Base-by-base conservation (phyloP, 768 basidiomycete species). In the Lenzites betulinus region DNA sequence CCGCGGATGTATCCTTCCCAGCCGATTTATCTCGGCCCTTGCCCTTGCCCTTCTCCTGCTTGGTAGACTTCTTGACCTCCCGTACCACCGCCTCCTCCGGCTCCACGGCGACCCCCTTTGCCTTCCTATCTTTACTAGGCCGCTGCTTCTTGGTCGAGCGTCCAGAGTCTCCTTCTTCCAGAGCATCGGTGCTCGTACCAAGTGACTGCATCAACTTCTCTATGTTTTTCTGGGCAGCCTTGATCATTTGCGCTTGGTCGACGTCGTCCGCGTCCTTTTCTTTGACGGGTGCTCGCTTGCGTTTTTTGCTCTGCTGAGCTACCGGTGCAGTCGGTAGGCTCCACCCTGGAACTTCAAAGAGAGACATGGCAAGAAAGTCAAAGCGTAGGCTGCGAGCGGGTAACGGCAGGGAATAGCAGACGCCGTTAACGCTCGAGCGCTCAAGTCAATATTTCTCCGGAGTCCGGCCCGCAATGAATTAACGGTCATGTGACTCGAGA, bases 281-380 rank as follows among this genome's bases (percentile, higher is more conserved):
- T 20, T 59, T 47, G 12, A 44, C 13, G 3, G 42, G 16, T 7
- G 59, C 51, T 7, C 74, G 68, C 58, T 76, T 77, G 18, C 74
- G 69, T 43, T 74, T 74, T 46, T 64, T 71, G 25, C 59, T 35
- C 1, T 67, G 35, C 8, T 60, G 52, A 2, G 64, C 13, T 1
- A 67, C 58, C 1, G 69, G 68, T 8, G 66, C 66, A 15, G 58
- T 11, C 3, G 71, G 72, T 7, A 75, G 67, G 22, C 64, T 59
- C 75, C 75, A 76, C 8, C 75, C 75, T 15, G 75, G 73, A 12
- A 74, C 74, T 42, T 74, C 69, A 59, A 76, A 76, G 12, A 75
- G 68, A 35, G 74, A 58, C 74, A 75, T 75, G 20, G 41, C 16
- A 26, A 6, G 43, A 43, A n/a, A n/a, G n/a, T n/a, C n/a, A n/a